phyloP scores from a whole-genome alignment of 768 basidiomycete genomes.

The Xerocomus spinulosus region DNA sequence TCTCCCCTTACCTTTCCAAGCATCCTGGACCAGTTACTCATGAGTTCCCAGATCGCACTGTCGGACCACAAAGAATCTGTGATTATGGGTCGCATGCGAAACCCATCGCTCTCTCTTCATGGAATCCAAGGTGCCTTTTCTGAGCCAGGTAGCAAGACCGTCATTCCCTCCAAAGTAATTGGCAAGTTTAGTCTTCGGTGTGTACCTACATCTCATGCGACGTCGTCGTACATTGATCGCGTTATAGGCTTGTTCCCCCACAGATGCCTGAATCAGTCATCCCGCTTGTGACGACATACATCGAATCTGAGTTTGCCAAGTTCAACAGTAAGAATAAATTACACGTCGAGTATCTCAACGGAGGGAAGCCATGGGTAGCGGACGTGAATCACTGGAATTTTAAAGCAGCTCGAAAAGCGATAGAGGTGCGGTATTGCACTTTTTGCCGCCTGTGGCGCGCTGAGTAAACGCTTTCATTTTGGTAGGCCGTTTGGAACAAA shows the following conservation, averaged over 20 bases:
- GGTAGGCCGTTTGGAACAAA: conserved; percentile 52
- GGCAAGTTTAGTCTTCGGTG: conserved; percentile 95
- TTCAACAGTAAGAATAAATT: conserved; percentile 82
- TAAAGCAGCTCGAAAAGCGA: conserved; percentile 80
- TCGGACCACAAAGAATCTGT: conserved; percentile 71
- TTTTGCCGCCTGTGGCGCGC: background rate
- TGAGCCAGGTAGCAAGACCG: conserved; percentile 79
- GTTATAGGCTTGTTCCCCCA: conserved; percentile 69
- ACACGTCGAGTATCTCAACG: conserved; percentile 64
- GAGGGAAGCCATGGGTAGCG: conserved; percentile 88
- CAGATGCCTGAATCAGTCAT: conserved; percentile 76
- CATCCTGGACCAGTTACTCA: background rate
- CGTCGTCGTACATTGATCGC: background rate
- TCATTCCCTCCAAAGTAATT: conserved; percentile 84
- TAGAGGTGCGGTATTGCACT: conserved; percentile 45
- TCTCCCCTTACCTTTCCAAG: background rate
- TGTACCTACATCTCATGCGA: conserved; percentile 17
- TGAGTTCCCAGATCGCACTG: conserved; percentile 47
- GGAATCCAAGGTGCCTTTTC: conserved; percentile 96
- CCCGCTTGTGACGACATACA: conserved; percentile 63
- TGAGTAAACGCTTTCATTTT: background rate
- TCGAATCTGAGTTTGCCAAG: conserved; percentile 79
- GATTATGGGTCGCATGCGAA: conserved; percentile 92
- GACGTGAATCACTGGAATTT: conserved; percentile 90
- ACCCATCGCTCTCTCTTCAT: conserved; percentile 84